Conservation (phyloP, 2,329 filamentous ascomycete species). For the Thielaviopsis ethacetica region DNA sequence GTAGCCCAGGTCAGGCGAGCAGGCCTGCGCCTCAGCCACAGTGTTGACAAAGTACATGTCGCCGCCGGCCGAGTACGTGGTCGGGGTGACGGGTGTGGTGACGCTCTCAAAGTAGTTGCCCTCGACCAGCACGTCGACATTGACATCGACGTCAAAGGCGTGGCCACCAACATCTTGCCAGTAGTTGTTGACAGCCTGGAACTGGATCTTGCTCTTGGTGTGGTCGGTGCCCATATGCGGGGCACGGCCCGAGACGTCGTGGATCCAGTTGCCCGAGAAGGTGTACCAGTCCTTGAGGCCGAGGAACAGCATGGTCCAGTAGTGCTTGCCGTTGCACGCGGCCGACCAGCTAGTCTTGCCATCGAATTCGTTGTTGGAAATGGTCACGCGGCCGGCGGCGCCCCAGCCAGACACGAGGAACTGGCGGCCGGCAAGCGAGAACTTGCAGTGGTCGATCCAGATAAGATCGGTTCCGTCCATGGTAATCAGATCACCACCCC, state of each 20-base stretch:
- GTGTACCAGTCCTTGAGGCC: constrained; percentile 25
- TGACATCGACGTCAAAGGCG: constrained; percentile 24
- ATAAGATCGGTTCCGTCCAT: constrained; percentile 19
- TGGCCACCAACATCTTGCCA: constrained; percentile 26
- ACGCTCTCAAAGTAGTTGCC: constrained; percentile 29
- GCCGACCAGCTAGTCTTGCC: constrained; percentile 26
- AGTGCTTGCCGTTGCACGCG: constrained; percentile 28
- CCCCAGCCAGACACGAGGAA: constrained; percentile 18
- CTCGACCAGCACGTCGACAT: constrained; percentile 22
- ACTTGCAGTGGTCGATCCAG: constrained; percentile 24
- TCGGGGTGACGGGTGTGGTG: constrained; percentile 22
- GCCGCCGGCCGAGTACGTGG: constrained; percentile 16
- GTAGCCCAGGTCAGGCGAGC: constrained; percentile 13
- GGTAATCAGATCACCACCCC: constrained; percentile 23
- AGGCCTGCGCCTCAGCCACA: constrained; percentile 15
- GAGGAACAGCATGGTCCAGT: constrained; percentile 28
- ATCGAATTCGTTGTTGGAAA: constrained; percentile 31
- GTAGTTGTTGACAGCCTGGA: constrained; percentile 27
- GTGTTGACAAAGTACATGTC: constrained; percentile 16
- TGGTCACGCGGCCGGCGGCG: constrained; percentile 21
- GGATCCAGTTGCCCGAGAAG: constrained; percentile 27
- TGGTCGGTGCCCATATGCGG: constrained; percentile 25
- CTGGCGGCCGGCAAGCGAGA: constrained; percentile 28
- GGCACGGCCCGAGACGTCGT: constrained; percentile 26
- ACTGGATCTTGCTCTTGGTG: constrained; percentile 13